Evolutionary conservation across 2,329 filamentous ascomycete genomes (phyloP).

Genomic region (Beauveria sp.): DNA sequence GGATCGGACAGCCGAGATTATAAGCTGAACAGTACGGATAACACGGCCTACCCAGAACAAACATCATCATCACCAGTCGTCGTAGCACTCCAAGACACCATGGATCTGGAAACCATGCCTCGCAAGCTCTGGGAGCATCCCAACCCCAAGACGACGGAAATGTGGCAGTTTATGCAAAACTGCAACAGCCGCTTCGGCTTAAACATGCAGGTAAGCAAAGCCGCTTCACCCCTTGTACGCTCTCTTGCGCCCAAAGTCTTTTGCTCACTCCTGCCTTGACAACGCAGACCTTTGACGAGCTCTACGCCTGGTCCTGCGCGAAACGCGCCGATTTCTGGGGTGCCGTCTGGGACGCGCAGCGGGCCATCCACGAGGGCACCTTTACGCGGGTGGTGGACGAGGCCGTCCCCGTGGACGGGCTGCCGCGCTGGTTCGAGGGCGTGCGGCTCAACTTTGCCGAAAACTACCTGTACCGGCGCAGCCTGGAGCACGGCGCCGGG

Average conservation of each 20-base stretch:
- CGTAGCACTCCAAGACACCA: constrained; percentile 12
- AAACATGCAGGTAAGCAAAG: constrained; percentile 44
- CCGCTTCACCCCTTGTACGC: background rate
- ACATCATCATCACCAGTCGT: background rate
- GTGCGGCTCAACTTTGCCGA: constrained; percentile 71
- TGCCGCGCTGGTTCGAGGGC: constrained; percentile 73
- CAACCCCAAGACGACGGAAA: constrained; percentile 51
- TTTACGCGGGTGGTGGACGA: constrained; percentile 61
- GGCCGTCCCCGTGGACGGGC: constrained; percentile 56
- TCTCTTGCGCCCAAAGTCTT: too few species aligned
- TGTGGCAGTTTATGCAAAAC: constrained; percentile 60
- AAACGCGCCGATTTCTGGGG: constrained; percentile 58
- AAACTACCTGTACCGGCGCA: constrained; percentile 62
- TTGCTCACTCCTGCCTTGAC: background rate
- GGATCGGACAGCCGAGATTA: background rate
- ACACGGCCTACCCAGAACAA: background rate
- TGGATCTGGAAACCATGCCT: constrained; percentile 33
- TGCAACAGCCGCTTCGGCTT: constrained; percentile 52
- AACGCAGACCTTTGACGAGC: constrained; percentile 54
- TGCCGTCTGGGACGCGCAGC: constrained; percentile 51
- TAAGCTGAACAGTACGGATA: too few species aligned
- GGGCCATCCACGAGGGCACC: constrained; percentile 55
- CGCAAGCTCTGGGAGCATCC: constrained; percentile 64
- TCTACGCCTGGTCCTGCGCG: constrained; percentile 62
- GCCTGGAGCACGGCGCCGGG: constrained; percentile 31